Base-by-base conservation (phyloP, 345 rosid species). In the Lumnitzera littorea region DNA sequence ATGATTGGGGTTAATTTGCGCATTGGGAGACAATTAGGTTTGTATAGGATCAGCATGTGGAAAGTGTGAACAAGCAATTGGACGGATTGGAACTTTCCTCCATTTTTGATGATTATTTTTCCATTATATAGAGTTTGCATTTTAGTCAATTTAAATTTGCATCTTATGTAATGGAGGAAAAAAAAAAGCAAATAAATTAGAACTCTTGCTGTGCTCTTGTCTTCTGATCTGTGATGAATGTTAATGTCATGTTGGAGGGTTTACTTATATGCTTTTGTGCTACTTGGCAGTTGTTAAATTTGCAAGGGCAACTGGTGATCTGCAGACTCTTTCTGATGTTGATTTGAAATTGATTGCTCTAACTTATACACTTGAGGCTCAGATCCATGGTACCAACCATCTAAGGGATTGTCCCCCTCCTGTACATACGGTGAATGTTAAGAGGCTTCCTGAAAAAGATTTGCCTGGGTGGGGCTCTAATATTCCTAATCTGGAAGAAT, bases 381-480 rank as follows among this genome's bases (percentile, higher is more conserved):
- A 88, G 69, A 76, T 88, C 46, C 92, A 94, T 72, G 99, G 99
- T 10, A 83, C 81, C 4, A 69, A 66, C 47, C 80, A 86, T 75
- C 61, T 94, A 6, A 86, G 90, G 72, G 89, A 86, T 50, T 82
- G 64, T 2, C 97, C 99, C 47, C 92, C 88, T 4, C 95, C 95
- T 43, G 80, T 91, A 29, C 91, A 86, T 54, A 74, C 87, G 0
- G 83, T 94, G 58, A 80, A 71, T 20, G 87, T 88, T 24, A 88
- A 74, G 85, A 88, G 95, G 67, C 75, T 91, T 62, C 95, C 92
- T 2, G 97, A 86, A 70, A 86, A 84, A 78, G 96, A 88, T 0
- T 50, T 88, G 79, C 96, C 96, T 50, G 97, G 97, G 25, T 94
- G 99, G 99, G 97, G 97, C 12, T 73, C 84, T 10, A 94, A 90